phyloP scores from a whole-genome alignment of 2,329 filamentous ascomycete species.

The Dactylella cylindrospora region DNA sequence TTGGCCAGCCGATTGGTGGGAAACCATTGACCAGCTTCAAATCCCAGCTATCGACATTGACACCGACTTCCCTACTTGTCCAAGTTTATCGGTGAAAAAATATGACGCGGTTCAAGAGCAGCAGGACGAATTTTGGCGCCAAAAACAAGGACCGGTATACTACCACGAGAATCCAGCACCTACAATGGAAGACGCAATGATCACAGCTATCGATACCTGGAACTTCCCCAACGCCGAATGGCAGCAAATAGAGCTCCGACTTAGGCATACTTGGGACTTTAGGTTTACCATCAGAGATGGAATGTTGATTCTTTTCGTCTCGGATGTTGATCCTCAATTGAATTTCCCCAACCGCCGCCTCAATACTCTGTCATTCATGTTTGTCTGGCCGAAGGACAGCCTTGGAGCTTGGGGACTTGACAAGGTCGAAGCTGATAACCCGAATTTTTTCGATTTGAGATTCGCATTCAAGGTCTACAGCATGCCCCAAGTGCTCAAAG shows the following conservation, averaged over 20 bases:
- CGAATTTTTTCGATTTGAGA: not conserved
- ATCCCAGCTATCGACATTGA: too few species aligned
- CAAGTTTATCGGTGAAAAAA: too few species aligned
- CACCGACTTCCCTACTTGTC: too few species aligned
- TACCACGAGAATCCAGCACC: constrained; percentile 3
- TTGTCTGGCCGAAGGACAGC: constrained; percentile 5
- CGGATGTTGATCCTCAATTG: not conserved
- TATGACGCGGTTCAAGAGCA: too few species aligned
- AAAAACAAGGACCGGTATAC: too few species aligned
- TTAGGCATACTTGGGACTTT: not conserved
- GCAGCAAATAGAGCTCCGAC: not conserved
- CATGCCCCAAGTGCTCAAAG: constrained; percentile 10
- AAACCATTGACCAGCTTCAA: too few species aligned
- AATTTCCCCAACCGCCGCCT: not conserved
- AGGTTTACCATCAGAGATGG: constrained; percentile 11
- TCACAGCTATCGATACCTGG: constrained; percentile 8
- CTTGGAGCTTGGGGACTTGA: constrained; percentile 15
- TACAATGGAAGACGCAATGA: constrained; percentile 10
- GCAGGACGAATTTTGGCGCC: too few species aligned
- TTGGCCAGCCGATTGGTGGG: too few species aligned
- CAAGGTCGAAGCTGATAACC: not conserved
- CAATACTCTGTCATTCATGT: not conserved
- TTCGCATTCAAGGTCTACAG: constrained; percentile 7
- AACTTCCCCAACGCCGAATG: not conserved
- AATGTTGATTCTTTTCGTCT: constrained; percentile 6